Evolutionary conservation across 495 filamentous ascomycete genomes (phyloP), one percentile per base, ranked within the genome.

Genomic region (Zalerion maritima): DNA sequence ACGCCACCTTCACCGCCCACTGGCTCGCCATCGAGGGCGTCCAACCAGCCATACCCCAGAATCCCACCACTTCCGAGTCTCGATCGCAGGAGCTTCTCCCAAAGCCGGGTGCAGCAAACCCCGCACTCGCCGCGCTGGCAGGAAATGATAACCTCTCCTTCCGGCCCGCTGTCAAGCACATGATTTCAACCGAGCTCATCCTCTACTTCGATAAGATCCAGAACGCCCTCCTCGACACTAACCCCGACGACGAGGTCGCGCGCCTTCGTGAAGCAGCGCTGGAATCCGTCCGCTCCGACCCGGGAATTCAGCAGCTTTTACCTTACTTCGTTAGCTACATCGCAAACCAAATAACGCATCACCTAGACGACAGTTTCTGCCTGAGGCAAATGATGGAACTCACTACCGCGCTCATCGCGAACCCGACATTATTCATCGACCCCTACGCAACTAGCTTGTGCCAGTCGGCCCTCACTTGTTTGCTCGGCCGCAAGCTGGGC

Each of bases 161-260:
- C 47, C 81, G 85, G 40, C 89, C 89, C 1, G 62, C 81, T 2
- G 89, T 97, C 23, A 96, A 94, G 52, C 91, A 96, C 43, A 71
- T 94, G 34, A 64, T 97, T 21, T 92, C 82, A 32, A 89, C 93
- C 47, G 89, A 97, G 49, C 70, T 94, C 3, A 79, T 87, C 41
- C 68, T 94, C n/a, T 96, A 94, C 64, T 97, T 94, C 36, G 81
- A 93, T 42, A 92, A 87, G 42, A 77, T 96, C 21, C 83, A 79
- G 54, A 66, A 62, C 36, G 86, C 87, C 2, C 63, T 96, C 13
- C 59, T 92, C 28, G 81, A 96, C 46, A 82, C 86, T 37, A 68
- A 64, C 16, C 78, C 78, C 26, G 84, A 93, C 29, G 73, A 80
- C 30, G 67, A 71, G 29, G 64, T 67, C 32, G 49, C 59, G 9